A percentile compares a stretch with the other conserved stretches of the same genome.
Evolutionary conservation across 805 yeast genomes (phyloP).

Genomic region (Nakazawaea ernobii): DNA sequence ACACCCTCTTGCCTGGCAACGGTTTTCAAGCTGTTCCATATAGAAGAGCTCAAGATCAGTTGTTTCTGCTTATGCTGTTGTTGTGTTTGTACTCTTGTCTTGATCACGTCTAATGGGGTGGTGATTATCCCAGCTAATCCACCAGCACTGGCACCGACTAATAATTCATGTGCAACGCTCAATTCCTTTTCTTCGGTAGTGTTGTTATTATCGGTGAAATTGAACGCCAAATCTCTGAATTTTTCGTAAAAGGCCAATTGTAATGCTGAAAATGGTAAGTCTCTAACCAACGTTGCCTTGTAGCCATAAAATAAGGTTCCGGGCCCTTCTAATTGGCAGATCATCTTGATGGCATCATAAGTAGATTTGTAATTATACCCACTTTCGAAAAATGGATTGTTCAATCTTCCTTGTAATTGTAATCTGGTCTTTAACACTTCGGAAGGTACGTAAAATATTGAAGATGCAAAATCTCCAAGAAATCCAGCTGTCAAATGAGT

Average conservation of each 20-base stretch:
- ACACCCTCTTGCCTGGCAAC: slow-evolving; percentile 74
- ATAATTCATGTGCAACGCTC: slow-evolving; percentile 56
- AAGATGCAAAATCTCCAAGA: slow-evolving; percentile 87
- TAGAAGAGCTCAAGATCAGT: slow-evolving; percentile 34
- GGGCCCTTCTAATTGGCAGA: slow-evolving; percentile 65
- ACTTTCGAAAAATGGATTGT: slow-evolving; percentile 70
- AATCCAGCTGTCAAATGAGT: slow-evolving; percentile 83
- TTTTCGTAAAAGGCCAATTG: slow-evolving; percentile 95
- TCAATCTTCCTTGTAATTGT: slow-evolving; percentile 85
- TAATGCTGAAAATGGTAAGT: slow-evolving; percentile 90
- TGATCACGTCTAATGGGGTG: slow-evolving; percentile 88
- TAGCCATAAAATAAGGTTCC: slow-evolving; percentile 82
- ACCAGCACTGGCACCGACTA: slow-evolving; percentile 95
- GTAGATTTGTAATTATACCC: slow-evolving; percentile 87
- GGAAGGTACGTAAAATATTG: slow-evolving; percentile 87
- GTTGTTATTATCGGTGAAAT: slow-evolving; percentile 19
- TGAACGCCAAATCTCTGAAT: slow-evolving; percentile 46
- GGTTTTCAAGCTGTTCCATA: slow-evolving; percentile 42
- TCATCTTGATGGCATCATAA: slow-evolving; percentile 60
- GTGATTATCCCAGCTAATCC: slow-evolving; percentile 86
- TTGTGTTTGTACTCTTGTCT: slow-evolving; percentile 91
- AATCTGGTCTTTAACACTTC: slow-evolving; percentile 91
- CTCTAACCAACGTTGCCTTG: slow-evolving; percentile 88
- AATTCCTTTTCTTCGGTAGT: slow-evolving; percentile 27
- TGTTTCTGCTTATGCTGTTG: slow-evolving; percentile 24